Base-by-base conservation (phyloP, 2,329 filamentous ascomycete species). In the Paecilomyces formosus region DNA sequence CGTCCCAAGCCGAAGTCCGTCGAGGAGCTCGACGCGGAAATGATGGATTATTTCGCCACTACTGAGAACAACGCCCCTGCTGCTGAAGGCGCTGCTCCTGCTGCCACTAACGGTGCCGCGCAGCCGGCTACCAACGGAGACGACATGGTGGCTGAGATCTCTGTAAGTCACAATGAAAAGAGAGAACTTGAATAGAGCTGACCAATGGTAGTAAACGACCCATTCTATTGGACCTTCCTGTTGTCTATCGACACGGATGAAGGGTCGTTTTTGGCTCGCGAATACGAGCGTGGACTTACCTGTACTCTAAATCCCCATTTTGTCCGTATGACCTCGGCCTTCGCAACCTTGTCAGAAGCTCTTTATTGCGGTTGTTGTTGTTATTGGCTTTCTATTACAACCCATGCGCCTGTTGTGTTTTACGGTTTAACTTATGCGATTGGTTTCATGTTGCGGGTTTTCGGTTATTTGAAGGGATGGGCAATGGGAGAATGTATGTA, bases 11-110 rank as follows among this genome's bases (percentile, higher is more conserved):
- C 81, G 79, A 97, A 97, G 89, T 96, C 92, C 0, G 86, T 88
- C 1, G 93, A 96, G 73, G 92, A 99, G 79, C 86, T 99, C 26
- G 94, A 99, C 74, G 92, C 90, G 3, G 94, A 99, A 75, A 99
- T 99, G 94, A 87, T 86, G 21, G 94, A 97, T 75, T 99, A 99
- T 79, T 97, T 95, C 72, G 72, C 73, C 30, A 77, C 71, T 56
- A 79, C 79, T 64, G 74, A 71, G 56, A 70, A 69, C 31, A 64
- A 66, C 26, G 68, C 68, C 35, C 72, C 77, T 56, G 74, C 73
- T 12, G 75, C 76, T 56, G 71, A 68, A 50, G 75, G 72, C 35
- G 35, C 35, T 18, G 39, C 39, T 21, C 15, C 39, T 60, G 78
- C 78, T 58, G 71, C 77, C 3, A 72, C 74, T 51, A 79, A 77